These are phyloP conservation scores for Candida sanyaensis DNA, from an alignment of 1,139 yeast genomes.

Conservation along the genomic window DNA sequence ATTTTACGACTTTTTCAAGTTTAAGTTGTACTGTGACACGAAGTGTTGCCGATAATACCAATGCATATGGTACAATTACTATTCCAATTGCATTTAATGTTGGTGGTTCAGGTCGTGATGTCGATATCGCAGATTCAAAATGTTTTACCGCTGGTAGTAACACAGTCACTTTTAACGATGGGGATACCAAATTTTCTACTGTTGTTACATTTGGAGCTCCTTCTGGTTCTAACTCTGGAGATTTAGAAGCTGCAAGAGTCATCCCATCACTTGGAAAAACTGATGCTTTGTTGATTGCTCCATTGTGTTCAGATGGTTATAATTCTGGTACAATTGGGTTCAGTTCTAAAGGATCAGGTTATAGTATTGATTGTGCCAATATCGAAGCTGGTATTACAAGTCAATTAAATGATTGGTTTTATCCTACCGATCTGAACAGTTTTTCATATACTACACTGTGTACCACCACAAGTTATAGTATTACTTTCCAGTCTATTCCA, in stretches of 20 bases:
- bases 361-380: constrained; percentile 23
- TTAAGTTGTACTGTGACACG: constrained; percentile 25
- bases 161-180: constrained; percentile 30
- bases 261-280: constrained; percentile 12
- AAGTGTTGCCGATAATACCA: constrained; percentile 3
- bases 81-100: constrained; percentile 30
- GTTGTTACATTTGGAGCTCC: constrained; percentile 16
- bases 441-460: constrained; percentile 18
- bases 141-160: constrained; percentile 25
- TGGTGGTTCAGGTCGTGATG: constrained; percentile 23
- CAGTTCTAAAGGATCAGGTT: constrained; percentile 1
- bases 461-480: constrained; percentile 12
- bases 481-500: constrained; percentile 25
- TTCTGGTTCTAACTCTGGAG: not conserved
- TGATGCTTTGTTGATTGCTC: constrained; percentile 23
- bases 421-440: constrained; percentile 14
- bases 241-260: not conserved
- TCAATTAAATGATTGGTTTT: constrained; percentile 23
- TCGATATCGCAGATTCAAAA: constrained; percentile 23
- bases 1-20: constrained; percentile 22
- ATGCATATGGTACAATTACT: constrained; percentile 15
- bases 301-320: constrained; percentile 27
- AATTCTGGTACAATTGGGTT: constrained; percentile 26
- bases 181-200: constrained; percentile 20
- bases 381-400: constrained; percentile 23